Percentiles rank a stretch among this genome's conserved stretches.
phyloP scores from a whole-genome alignment of 768 basidiomycete genomes.

The Lactifluus volemus region DNA sequence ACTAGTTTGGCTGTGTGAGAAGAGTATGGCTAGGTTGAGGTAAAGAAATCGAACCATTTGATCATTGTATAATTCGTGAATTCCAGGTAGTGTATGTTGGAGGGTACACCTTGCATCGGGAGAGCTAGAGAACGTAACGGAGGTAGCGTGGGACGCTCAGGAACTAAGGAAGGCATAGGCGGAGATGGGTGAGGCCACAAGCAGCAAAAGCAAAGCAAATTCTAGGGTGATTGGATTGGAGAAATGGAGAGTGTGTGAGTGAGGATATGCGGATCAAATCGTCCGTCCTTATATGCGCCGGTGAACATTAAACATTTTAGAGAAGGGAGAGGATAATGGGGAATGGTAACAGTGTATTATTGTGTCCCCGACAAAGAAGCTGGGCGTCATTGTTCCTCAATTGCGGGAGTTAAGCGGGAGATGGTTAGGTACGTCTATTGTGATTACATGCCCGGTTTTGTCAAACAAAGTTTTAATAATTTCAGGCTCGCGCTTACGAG shows the following conservation, averaged over 20 bases:
- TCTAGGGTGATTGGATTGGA: not conserved
- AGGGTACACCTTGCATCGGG: constrained; percentile 11
- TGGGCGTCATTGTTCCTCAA: constrained; percentile 13
- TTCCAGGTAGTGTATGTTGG: constrained; percentile 4
- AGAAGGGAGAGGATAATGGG: not conserved
- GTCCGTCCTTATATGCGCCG: constrained; percentile 10
- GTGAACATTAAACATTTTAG: not conserved
- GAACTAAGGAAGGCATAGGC: constrained; percentile 8
- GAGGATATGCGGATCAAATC: not conserved
- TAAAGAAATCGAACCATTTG: not conserved
- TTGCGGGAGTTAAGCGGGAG: not conserved
- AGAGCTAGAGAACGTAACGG: constrained; percentile 17
- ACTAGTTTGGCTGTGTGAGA: not conserved
- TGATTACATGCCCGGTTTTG: not conserved
- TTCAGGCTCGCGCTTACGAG: not conserved
- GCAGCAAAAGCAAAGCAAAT: not conserved
- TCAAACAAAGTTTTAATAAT: not conserved
- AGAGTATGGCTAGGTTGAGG: not conserved
- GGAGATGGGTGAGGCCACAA: not conserved
- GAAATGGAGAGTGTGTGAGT: not conserved
- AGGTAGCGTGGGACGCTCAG: constrained; percentile 18
- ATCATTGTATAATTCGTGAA: constrained; percentile 4
- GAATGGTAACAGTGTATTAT: constrained; percentile 1
- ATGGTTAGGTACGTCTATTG: not conserved
- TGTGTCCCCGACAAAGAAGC: constrained; percentile 13